Base-by-base conservation (phyloP, 768 basidiomycete genomes). In the Auricularia sp. region DNA sequence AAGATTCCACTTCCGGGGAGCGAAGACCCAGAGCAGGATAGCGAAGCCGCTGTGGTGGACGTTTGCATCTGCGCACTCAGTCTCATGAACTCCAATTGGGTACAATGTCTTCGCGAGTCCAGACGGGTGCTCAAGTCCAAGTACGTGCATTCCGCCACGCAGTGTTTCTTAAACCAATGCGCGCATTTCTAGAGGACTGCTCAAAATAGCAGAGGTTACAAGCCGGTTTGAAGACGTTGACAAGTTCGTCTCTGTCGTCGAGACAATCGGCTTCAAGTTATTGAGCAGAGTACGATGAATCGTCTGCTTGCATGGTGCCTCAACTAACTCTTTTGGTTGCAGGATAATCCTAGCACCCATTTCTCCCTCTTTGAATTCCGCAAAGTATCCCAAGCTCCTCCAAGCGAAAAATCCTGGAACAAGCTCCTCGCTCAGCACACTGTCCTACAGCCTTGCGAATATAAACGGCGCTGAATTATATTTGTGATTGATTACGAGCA, bases 81-180 rank as follows among this genome's bases (percentile, higher is more conserved):
- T 71, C 79, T 99, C 67, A 99, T 99, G 97, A 90, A 91, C 36
- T 90, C 87, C 16, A 98, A 99, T 72, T 99, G 97, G 97, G 83
- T 91, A n/a, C 81, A 80, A 56, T 92, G 92, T 70, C 81, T 98
- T 34, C 81, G 88, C 34, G 95, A 99, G 73, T 89, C 91, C 7
- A 91, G 91, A 85, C 80, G 97, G 68, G 83, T 98, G 47, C 78
- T 98, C 44, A 89, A 86, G 73, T 75, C 83, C n/a, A 84, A 83
- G 96, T 96, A 69, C 70, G 88, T 36, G n/a, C 18, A 18, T 64
- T 29, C 29, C 29, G 29, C 29, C 29, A 29, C 29, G 29, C 29
- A 29, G 29, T 29, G 29, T 29, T 29, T 29, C 29, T 29, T 29
- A 29, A 29, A 29, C 29, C 29, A 42, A 42, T 42, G 39, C 8